Conservation (phyloP, 495 filamentous ascomycete genomes). For the Penicillium roqueforti region DNA sequence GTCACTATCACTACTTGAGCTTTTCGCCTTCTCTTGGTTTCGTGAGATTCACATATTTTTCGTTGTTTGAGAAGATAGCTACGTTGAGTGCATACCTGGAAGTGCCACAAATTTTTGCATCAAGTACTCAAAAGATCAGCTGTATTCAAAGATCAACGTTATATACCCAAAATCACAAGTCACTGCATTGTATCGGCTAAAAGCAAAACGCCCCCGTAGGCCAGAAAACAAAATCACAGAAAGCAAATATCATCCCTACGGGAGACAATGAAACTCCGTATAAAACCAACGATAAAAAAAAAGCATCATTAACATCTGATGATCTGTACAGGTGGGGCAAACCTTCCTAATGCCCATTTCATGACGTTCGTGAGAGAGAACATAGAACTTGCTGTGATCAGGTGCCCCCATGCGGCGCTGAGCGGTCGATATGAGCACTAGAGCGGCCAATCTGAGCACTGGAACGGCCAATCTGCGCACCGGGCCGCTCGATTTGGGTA, state of each 20-base stretch:
- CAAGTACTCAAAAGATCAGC: too few relatives aligned
- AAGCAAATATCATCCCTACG: neutral
- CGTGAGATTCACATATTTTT: neutral
- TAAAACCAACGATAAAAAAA: neutral
- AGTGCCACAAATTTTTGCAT: too few relatives aligned
- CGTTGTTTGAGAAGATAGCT: neutral
- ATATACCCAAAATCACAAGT: neutral
- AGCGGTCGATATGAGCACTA: neutral
- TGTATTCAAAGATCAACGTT: neutral
- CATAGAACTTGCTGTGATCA: neutral
- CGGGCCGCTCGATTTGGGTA: slow-evolving; percentile 28
- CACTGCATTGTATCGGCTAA: neutral
- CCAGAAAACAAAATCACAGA: neutral
- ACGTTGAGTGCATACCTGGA: neutral
- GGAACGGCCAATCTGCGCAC: slow-evolving; percentile 14
- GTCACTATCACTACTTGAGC: slow-evolving; percentile 34
- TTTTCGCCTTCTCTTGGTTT: neutral
- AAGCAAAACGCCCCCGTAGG: neutral
- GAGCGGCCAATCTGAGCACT: slow-evolving; percentile 9
- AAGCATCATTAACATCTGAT: slow-evolving; percentile 1
- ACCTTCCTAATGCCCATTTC: neutral
- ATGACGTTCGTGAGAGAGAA: slow-evolving; percentile 14
- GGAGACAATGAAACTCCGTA: slow-evolving; percentile 11
- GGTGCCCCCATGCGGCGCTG: neutral
- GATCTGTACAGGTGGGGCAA: slow-evolving; percentile 14